These are phyloP conservation scores for Candida methanosorbosa DNA, from an alignment of 805 yeast species.

Conservation along the genomic window DNA sequence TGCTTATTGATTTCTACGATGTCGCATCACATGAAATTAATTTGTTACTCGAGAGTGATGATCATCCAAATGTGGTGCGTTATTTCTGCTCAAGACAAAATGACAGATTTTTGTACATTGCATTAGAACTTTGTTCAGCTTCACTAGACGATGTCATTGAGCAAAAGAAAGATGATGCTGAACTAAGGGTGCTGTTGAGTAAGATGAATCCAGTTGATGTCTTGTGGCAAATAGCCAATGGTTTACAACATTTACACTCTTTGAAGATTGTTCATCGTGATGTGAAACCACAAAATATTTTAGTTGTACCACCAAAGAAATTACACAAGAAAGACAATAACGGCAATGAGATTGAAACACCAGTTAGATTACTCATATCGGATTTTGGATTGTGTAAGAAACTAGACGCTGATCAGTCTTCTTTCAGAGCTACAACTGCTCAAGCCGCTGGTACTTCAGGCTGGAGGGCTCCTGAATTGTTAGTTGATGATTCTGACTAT, in stretches of 20 bases:
- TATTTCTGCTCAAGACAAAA: conserved; percentile 91
- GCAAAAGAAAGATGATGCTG: conserved; percentile 28
- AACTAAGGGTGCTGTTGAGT: conserved; percentile 28
- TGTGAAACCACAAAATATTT: conserved; percentile 87
- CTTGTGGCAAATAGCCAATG: conserved; percentile 70
- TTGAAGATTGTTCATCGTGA: conserved; percentile 92
- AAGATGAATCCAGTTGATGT: conserved; percentile 43
- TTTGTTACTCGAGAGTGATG: conserved; percentile 86
- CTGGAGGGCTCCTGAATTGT: conserved; percentile 94
- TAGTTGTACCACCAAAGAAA: conserved; percentile 65
- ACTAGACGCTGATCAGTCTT: conserved; percentile 84
- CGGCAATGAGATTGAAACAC: conserved; percentile 22
- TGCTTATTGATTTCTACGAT: conserved; percentile 89
- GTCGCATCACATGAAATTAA: conserved; percentile 89
- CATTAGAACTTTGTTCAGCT: conserved; percentile 83
- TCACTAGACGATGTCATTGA: conserved; percentile 82
- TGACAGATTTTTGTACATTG: conserved; percentile 84
- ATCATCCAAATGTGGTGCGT: conserved; percentile 89
- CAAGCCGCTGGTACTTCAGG: conserved; percentile 97
- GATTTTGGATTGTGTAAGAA: conserved; percentile 95
- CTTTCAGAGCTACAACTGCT: conserved; percentile 86
- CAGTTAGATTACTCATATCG: conserved; percentile 71
- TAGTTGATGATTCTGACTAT: conserved; percentile 31
- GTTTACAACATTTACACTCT: conserved; percentile 79
- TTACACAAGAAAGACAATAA: conserved; percentile 8